These are phyloP conservation scores for Emmonsia crescens DNA, from an alignment of 2,329 filamentous ascomycete species.

Conservation along the genomic window DNA sequence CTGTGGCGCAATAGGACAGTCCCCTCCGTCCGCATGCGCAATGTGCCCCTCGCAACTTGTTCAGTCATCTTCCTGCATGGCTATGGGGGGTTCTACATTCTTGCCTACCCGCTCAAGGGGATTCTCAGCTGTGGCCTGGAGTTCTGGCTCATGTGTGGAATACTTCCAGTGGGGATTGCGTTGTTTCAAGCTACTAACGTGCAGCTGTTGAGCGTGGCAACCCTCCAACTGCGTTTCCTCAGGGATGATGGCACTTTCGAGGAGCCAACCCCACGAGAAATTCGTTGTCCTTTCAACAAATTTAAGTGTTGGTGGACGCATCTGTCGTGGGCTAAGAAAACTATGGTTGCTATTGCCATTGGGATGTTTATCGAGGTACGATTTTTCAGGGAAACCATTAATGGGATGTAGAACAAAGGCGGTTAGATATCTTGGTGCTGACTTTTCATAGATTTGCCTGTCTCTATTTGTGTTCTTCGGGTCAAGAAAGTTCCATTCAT, in stretches of 20 bases:
- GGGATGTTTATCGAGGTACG: constrained; percentile 46
- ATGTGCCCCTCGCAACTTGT: constrained; percentile 15
- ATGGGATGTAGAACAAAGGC: background rate
- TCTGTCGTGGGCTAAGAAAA: constrained; percentile 38
- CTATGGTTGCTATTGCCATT: constrained; percentile 38
- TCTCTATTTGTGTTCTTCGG: constrained; percentile 48
- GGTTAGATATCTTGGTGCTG: constrained; percentile 3
- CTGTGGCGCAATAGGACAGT: constrained; percentile 17
- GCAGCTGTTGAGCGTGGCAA: constrained; percentile 42
- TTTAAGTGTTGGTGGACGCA: constrained; percentile 21
- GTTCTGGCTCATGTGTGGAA: constrained; percentile 54
- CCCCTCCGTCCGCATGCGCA: constrained; percentile 16
- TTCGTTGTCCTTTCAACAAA: background rate
- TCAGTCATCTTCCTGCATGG: constrained; percentile 20
- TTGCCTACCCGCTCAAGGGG: constrained; percentile 19
- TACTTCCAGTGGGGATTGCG: constrained; percentile 50
- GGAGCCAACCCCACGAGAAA: background rate
- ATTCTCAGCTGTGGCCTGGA: constrained; percentile 40
- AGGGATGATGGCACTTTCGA: constrained; percentile 7
- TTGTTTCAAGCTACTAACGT: constrained; percentile 52
- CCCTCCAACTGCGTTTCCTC: constrained; percentile 31
- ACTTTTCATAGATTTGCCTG: constrained; percentile 39
- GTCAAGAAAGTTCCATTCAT: constrained; percentile 49
- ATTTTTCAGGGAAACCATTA: constrained; percentile 5
- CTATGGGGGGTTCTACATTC: constrained; percentile 17